Conservation (phyloP, 2,329 filamentous ascomycete species). For the Cercospora sp. region DNA sequence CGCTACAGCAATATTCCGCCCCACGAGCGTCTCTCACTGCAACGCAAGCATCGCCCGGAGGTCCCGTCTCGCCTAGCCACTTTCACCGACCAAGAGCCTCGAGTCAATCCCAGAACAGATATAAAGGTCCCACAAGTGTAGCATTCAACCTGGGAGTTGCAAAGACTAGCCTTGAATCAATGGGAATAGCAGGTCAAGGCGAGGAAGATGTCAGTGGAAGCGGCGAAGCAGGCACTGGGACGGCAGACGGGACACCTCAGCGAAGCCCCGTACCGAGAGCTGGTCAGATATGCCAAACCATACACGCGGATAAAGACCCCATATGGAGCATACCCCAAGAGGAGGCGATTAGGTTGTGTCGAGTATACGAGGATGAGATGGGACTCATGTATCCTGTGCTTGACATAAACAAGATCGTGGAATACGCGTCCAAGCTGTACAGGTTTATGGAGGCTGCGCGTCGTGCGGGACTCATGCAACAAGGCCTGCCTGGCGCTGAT, state of each 20-base stretch:
- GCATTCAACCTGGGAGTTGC: slow-evolving; percentile 85
- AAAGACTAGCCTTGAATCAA: slow-evolving; percentile 81
- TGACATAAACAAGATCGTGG: slow-evolving; percentile 69
- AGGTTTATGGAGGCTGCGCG: slow-evolving; percentile 70
- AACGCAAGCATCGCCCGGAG: slow-evolving; percentile 28
- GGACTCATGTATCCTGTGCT: slow-evolving; percentile 90
- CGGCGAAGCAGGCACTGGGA: slow-evolving; percentile 26
- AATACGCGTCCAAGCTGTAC: slow-evolving; percentile 69
- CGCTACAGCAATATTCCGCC: slow-evolving; percentile 34
- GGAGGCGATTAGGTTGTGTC: slow-evolving; percentile 76
- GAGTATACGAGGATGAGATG: slow-evolving; percentile 84
- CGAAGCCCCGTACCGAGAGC: slow-evolving; percentile 15
- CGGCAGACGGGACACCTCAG: slow-evolving; percentile 26
- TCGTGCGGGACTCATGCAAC: slow-evolving; percentile 59
- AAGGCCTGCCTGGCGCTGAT: slow-evolving; percentile 57
- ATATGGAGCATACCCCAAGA: slow-evolving; percentile 76
- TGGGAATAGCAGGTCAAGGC: slow-evolving; percentile 73
- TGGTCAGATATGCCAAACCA: slow-evolving; percentile 31
- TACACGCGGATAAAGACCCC: slow-evolving; percentile 65
- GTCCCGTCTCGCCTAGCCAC: slow-evolving; percentile 38
- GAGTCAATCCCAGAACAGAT: slow-evolving; percentile 58
- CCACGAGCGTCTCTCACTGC: slow-evolving; percentile 24
- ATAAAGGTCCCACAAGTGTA: slow-evolving; percentile 82
- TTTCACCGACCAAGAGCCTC: slow-evolving; percentile 34
- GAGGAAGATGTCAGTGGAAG: slow-evolving; percentile 61